These are phyloP conservation scores for Fusarium haematococcum DNA, from an alignment of 2,329 filamentous ascomycete species.

Conservation along the genomic window DNA sequence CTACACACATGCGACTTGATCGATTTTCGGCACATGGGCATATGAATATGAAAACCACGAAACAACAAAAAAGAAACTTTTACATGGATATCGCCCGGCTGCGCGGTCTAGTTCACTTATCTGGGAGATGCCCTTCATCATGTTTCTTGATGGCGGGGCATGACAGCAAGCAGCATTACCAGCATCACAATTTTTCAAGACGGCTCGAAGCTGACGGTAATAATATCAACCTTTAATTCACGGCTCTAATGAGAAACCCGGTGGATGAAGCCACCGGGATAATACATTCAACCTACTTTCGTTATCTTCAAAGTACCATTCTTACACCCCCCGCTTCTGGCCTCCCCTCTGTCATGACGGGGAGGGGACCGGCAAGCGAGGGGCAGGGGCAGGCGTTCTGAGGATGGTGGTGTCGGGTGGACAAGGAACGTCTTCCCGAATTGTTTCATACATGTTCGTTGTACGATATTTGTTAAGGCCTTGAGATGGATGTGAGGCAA, in stretches of 20 bases:
- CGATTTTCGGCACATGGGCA: constrained; percentile 36
- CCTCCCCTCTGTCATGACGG: background rate
- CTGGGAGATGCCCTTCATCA: constrained; percentile 27
- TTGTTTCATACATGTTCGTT: constrained; percentile 30
- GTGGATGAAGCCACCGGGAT: constrained; percentile 26
- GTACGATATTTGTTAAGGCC: constrained; percentile 36
- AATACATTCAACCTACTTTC: constrained; percentile 31
- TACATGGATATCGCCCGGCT: constrained; percentile 27
- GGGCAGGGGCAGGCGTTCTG: constrained; percentile 13
- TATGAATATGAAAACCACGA: constrained; percentile 29
- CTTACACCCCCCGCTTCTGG: background rate
- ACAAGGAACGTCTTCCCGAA: background rate
- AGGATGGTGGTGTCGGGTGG: constrained; percentile 19
- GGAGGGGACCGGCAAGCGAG: background rate
- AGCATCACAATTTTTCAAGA: constrained; percentile 29
- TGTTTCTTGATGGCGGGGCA: constrained; percentile 33
- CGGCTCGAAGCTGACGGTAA: constrained; percentile 41
- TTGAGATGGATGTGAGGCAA: constrained; percentile 2
- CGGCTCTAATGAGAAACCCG: constrained; percentile 40
- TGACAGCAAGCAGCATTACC: constrained; percentile 30
- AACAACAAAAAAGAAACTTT: constrained; percentile 21
- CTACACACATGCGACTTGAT: constrained; percentile 35
- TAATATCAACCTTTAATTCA: constrained; percentile 40
- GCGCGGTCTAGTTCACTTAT: constrained; percentile 29
- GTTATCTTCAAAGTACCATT: constrained; percentile 29